Evolutionary conservation across 805 yeast species (phyloP).

Genomic region (Saccharomyces kudriavzevii): DNA sequence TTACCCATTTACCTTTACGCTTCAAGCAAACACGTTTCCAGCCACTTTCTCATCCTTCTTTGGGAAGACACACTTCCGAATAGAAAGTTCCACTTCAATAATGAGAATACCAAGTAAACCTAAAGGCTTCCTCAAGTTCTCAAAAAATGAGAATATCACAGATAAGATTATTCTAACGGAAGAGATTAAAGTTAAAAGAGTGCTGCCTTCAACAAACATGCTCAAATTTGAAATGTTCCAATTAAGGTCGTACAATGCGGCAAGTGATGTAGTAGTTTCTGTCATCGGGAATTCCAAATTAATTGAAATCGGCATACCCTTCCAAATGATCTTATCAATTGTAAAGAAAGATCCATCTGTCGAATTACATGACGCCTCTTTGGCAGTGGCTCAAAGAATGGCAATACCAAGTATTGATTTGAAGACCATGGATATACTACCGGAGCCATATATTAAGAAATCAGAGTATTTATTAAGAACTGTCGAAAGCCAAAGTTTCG

Average conservation of each 20-base stretch:
- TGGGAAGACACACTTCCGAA: conserved; percentile 11
- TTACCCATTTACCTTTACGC: conserved; percentile 11
- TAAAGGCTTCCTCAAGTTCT: conserved; percentile 4
- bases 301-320: conserved; percentile 11
- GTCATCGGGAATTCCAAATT: conserved; percentile 10
- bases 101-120: conserved; percentile 2
- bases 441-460: conserved; percentile 8
- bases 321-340: conserved; percentile 6
- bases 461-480: not conserved
- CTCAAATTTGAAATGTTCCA: not conserved
- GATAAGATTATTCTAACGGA: conserved; percentile 14
- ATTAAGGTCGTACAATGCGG: not conserved
- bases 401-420: conserved; percentile 13
- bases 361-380: conserved; percentile 2
- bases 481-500: not conserved
- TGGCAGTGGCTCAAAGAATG: conserved; percentile 9
- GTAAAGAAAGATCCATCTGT: conserved; percentile 2
- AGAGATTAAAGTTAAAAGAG: conserved; percentile 9
- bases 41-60: conserved; percentile 6
- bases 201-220: conserved; percentile 6
- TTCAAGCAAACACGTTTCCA: conserved; percentile 9
- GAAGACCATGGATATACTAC: conserved; percentile 3
- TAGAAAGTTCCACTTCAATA: conserved; percentile 8
- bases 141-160: not conserved
- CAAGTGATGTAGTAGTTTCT: not conserved